phyloP scores from a whole-genome alignment of 2,329 filamentous ascomycete species.

The Coniochaeta sp. region DNA sequence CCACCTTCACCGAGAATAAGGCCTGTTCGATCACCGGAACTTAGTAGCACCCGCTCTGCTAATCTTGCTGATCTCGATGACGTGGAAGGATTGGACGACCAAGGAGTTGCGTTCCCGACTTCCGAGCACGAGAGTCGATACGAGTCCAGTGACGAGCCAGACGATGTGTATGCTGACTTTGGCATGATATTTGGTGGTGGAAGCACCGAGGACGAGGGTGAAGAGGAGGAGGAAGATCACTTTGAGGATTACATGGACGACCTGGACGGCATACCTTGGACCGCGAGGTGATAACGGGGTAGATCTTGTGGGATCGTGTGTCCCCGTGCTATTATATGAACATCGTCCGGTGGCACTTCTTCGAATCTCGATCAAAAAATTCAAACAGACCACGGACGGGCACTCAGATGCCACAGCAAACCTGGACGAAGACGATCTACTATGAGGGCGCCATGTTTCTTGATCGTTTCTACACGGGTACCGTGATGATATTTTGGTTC shows the following conservation, averaged over 20 bases:
- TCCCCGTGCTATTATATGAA: not conserved
- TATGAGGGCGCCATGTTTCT: not conserved
- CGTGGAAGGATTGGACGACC: conserved; percentile 33
- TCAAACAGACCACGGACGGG: not conserved
- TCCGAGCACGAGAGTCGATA: conserved; percentile 37
- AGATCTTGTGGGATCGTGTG: not conserved
- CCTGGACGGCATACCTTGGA: conserved; percentile 45
- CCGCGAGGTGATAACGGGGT: conserved; percentile 16
- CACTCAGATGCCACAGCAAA: not conserved
- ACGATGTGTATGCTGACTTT: conserved; percentile 49
- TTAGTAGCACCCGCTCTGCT: conserved; percentile 13
- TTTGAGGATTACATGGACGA: conserved; percentile 50
- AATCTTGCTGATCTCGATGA: conserved; percentile 14
- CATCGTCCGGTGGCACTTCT: not conserved
- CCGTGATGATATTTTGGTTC: not conserved
- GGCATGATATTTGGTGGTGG: conserved; percentile 38
- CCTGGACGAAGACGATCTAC: not conserved
- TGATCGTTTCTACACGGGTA: not conserved
- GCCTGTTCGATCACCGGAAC: conserved; percentile 25
- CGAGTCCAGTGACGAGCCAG: conserved; percentile 31
- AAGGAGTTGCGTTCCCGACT: conserved; percentile 37
- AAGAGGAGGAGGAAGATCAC: conserved; percentile 27
- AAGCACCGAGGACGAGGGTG: conserved; percentile 12
- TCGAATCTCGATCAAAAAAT: not conserved
- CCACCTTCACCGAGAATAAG: conserved; percentile 11